These are phyloP conservation scores for Nicotiana sylvestris DNA, from an alignment of 257 asterid species.

Conservation along the genomic window DNA sequence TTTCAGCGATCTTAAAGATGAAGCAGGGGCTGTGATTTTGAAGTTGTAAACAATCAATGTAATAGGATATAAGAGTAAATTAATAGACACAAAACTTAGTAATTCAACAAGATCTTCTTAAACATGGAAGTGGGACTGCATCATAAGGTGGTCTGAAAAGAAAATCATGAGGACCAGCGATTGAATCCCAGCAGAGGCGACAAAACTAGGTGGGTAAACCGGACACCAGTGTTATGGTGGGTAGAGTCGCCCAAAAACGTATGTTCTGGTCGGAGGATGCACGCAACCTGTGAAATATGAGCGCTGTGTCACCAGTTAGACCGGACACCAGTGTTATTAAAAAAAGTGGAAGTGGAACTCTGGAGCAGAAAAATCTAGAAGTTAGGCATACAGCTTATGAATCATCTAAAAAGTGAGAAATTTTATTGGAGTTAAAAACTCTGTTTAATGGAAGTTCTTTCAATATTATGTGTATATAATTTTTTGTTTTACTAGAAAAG, in stretches of 20 bases:
- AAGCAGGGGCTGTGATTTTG: not conserved
- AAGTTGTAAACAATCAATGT: not conserved
- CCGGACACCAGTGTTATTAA: not conserved
- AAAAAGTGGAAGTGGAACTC: not conserved
- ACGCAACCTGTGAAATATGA: not conserved
- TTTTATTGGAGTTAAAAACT: not conserved
- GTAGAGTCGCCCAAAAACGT: not conserved
- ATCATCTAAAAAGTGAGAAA: not conserved
- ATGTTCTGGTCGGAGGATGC: not conserved
- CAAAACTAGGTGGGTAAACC: not conserved
- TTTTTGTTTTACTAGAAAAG: not conserved
- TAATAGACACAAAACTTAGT: slow-evolving; percentile 2
- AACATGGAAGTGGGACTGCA: not conserved
- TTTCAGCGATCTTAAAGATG: not conserved
- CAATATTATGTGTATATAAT: not conserved
- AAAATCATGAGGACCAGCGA: not conserved
- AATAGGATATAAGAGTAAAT: not conserved
- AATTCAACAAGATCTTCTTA: not conserved
- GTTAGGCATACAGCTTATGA: not conserved
- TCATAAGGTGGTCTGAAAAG: not conserved
- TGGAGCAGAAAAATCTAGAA: not conserved
- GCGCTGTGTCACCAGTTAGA: not conserved
- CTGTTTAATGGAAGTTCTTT: not conserved
- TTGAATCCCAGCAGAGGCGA: not conserved
- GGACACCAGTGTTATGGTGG: not conserved